Base-by-base conservation (phyloP, 2,329 filamentous ascomycete species). In the Cercospora nicotianae region DNA sequence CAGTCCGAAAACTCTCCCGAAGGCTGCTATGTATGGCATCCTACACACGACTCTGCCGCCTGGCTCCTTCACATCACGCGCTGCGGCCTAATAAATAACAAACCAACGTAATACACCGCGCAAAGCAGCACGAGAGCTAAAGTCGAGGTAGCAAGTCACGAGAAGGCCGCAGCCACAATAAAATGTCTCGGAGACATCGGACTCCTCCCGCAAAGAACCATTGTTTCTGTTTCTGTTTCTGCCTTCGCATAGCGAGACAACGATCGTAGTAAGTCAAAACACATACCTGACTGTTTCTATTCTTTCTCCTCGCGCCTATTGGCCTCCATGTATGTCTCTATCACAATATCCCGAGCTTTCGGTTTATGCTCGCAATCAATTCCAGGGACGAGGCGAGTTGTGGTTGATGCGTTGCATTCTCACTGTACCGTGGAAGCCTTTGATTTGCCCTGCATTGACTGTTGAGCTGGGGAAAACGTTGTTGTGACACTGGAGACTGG, bases 181-280 rank as follows among this genome's bases (percentile, higher is more conserved):
- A n/a, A 18, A 42, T 58, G 62, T 64, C 62, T 64, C 62, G 62
- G 62, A 57, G 48, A 39, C 48, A 42, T 51, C 62, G 31, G 20
- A 58, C 33, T 26, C 2, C 48, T 58, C 16, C 23, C 55, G 51
- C 18, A 18, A 42, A n/a, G 36, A 45, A 31, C 31, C 31, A 64
- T 64, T 57, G 30, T 64, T 57, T n/a, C n/a, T 36, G 57, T 42
- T 42, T 16, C n/a, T 36, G 57, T 39, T 39, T 39, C 36, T 39
- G 13, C 13, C 18, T 18, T 33, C 61, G n/a, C 30, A 31, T 51
- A 64, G 62, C 48, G 53, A n/a, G 45, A 67, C 42, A 64, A 51
- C 12, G 10, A 51, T 51, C 18, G 10, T 48, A 18, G 33, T 23
- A 58, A 45, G 23, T 67, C 33, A 28, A 57, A 16, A n/a, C 5